Conservation (phyloP, 805 yeast genomes). For the Sporopachydermia lactativora region DNA sequence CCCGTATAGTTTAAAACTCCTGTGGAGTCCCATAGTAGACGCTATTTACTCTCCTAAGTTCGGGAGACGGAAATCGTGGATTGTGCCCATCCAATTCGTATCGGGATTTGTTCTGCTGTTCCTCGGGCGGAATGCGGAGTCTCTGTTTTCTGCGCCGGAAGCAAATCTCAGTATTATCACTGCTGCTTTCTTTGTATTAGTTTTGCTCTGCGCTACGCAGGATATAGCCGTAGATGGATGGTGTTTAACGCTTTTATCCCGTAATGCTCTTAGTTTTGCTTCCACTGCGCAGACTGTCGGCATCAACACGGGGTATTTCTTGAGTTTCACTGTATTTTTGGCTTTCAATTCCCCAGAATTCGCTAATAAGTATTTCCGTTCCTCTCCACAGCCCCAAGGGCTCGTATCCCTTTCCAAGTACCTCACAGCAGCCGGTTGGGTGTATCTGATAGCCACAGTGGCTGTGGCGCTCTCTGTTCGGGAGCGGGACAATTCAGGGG, state of each 20-base stretch:
- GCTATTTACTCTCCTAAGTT: slow-evolving; percentile 51
- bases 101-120: slow-evolving; percentile 53
- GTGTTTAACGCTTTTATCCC: slow-evolving; percentile 82
- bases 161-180: slow-evolving; percentile 45
- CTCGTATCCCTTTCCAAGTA: slow-evolving; percentile 62
- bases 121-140: slow-evolving; percentile 47
- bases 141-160: slow-evolving; percentile 33
- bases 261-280: slow-evolving; percentile 73
- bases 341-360: slow-evolving; percentile 88
- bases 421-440: slow-evolving; percentile 62
- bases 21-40: slow-evolving; percentile 96
- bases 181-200: slow-evolving; percentile 55
- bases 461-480: slow-evolving; percentile 43
- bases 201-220: slow-evolving; percentile 89
- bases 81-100: slow-evolving; percentile 79
- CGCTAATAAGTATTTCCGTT: slow-evolving; percentile 71
- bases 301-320: slow-evolving; percentile 81
- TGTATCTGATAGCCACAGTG: slow-evolving; percentile 54
- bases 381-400: slow-evolving; percentile 46
- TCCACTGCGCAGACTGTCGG: slow-evolving; percentile 97
- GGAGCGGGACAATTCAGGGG: slow-evolving; percentile 34
- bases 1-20: slow-evolving; percentile 81
- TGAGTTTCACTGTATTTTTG: slow-evolving; percentile 80
- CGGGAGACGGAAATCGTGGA: slow-evolving; percentile 90
- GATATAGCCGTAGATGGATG: slow-evolving; percentile 99